These are phyloP conservation scores for Cucurbita pepo DNA, from an alignment of 306 rosid genomes.

Conservation along the genomic window DNA sequence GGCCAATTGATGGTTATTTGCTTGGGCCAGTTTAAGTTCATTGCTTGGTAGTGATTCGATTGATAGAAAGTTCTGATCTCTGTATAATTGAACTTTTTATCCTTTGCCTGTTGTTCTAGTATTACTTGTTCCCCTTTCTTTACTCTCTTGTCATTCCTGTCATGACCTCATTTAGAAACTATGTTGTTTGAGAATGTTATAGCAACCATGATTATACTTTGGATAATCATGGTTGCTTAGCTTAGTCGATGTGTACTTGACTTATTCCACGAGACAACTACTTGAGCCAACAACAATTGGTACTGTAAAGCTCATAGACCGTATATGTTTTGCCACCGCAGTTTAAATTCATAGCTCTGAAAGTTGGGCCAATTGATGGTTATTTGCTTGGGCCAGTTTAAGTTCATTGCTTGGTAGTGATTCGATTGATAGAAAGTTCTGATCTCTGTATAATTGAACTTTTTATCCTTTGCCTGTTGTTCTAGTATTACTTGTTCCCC, in stretches of 20 bases:
- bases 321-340: not conserved
- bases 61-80: not conserved
- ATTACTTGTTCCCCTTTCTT: not conserved
- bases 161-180: not conserved
- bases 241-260: not conserved
- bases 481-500: not conserved
- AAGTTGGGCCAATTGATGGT: not conserved
- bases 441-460: not conserved
- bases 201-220: too few species aligned
- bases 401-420: not conserved
- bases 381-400: too few species aligned
- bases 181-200: not conserved
- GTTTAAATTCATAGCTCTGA: not conserved
- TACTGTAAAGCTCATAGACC: not conserved
- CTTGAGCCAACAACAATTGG: not conserved
- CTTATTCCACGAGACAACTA: not conserved
- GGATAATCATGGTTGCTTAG: not conserved
- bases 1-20: not conserved
- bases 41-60: not conserved
- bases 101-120: not conserved
- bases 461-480: not conserved
- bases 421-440: not conserved
- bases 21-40: too few species aligned
- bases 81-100: not conserved
- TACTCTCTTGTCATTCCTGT: not conserved